Evolutionary conservation across 768 basidiomycete genomes (phyloP).

Genomic region (Leucocoprinus leucothites): DNA sequence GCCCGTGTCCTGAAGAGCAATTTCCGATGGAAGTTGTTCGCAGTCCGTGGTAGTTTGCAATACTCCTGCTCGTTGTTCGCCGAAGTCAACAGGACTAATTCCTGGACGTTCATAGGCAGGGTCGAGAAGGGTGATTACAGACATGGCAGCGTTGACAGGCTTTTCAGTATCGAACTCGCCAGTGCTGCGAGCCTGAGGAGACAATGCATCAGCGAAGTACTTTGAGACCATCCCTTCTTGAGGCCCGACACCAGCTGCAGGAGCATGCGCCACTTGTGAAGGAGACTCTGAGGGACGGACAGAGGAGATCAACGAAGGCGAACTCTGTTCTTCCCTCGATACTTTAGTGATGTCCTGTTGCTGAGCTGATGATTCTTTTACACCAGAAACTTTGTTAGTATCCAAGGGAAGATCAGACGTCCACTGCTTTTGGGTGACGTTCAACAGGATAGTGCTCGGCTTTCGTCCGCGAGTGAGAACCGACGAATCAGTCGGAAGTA

Average conservation of each 20-base stretch:
- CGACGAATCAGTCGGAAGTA: constrained; percentile 8
- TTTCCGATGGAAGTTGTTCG: no score
- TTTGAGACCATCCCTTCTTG: background rate
- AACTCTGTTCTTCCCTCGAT: background rate
- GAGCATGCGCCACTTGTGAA: background rate
- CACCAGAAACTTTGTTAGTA: background rate
- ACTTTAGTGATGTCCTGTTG: background rate
- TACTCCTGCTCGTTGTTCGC: no score
- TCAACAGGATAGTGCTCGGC: constrained; percentile 13
- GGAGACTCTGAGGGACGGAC: constrained; percentile 9
- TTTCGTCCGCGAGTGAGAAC: constrained; percentile 1
- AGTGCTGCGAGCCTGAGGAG: background rate
- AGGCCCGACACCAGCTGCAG: no score
- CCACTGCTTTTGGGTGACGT: constrained; percentile 7
- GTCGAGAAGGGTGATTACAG: background rate
- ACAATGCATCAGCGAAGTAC: background rate
- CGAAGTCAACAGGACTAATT: background rate
- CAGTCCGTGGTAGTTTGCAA: no score
- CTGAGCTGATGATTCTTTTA: background rate
- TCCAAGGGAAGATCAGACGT: no score
- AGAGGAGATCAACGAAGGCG: background rate
- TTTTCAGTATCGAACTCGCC: no score
- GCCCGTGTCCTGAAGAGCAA: no score
- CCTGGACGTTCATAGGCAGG: no score
- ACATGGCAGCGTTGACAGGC: background rate